A percentile compares a stretch with the other conserved stretches of the same genome.
Conservation (phyloP, 306 rosid genomes). For the Sphenostylis stenocarpa region DNA sequence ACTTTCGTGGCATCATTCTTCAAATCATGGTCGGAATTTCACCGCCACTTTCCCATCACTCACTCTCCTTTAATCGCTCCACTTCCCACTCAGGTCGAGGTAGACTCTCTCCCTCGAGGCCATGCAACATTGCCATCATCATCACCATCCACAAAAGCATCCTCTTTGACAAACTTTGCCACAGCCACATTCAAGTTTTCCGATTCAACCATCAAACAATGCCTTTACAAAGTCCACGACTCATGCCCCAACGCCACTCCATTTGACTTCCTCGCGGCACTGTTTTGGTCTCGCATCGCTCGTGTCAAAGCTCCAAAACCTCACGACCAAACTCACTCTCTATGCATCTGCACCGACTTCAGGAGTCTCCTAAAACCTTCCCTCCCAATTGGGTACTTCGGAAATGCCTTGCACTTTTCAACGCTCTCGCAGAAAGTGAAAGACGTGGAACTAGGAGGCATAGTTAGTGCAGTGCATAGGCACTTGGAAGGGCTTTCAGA, state of each 20-base stretch:
- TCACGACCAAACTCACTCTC: constrained; percentile 22
- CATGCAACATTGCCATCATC: not conserved
- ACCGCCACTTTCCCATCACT: constrained; percentile 34
- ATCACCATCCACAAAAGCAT: not conserved
- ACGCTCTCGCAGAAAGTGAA: constrained; percentile 17
- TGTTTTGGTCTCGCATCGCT: constrained; percentile 60
- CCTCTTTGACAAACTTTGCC: constrained; percentile 39
- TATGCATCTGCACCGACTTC: constrained; percentile 55
- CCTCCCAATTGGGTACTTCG: constrained; percentile 49
- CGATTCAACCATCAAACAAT: constrained; percentile 35
- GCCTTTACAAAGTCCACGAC: constrained; percentile 30
- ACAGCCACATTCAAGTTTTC: constrained; percentile 64
- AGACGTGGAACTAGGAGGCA: constrained; percentile 31
- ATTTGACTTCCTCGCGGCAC: constrained; percentile 58
- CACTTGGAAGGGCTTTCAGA: constrained; percentile 41
- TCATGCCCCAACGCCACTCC: constrained; percentile 51
- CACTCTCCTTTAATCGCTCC: constrained; percentile 38
- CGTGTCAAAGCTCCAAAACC: constrained; percentile 25
- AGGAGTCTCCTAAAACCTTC: constrained; percentile 38
- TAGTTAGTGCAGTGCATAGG: constrained; percentile 36
- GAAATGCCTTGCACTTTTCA: constrained; percentile 70
- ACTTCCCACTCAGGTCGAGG: not conserved
- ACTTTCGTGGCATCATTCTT: constrained; percentile 46
- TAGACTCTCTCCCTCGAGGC: constrained; percentile 7
- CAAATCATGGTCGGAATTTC: constrained; percentile 58